Base-by-base conservation (phyloP, 176 grass and related monocot species). In the Oryza meyeriana region DNA sequence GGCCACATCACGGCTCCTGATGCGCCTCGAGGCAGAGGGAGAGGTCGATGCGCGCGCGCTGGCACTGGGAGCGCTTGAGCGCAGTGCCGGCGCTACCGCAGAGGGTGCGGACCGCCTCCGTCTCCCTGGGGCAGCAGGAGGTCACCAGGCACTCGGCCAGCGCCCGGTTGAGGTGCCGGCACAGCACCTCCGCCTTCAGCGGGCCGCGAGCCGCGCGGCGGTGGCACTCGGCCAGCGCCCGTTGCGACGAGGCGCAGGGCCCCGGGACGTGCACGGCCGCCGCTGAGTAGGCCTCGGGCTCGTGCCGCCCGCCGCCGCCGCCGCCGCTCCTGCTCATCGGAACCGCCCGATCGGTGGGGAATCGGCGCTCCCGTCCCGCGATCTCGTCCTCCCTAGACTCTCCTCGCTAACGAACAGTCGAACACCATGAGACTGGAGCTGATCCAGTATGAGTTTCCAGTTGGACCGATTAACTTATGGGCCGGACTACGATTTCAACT, bases 31-130 rank as follows among this genome's bases (percentile, higher is more conserved):
- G 92, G 82, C 92, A 98, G 78, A 81, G 76, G 17, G 88, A 89
- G 39, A 98, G 81, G 28, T 84, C 75, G 67, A 98, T 57, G 67
- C 87, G 90, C 52, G 95, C 95, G 17, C 82, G 78, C 38, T 82
- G 81, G 83, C 95, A 98, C 79, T 98, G 92, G 52, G 83, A 50
- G 29, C 90, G 89, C 90, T 98, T 98, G 76, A 93, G 88, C 71
- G 76, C 71, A 22, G 93, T 98, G 34, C 90, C 90, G 13, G 87
- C 69, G 38, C 92, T 98, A 40, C 69, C 64, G 64, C 90, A 93
- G 81, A 95, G 88, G 39, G 79, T 86, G 30, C 88, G 90, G 31
- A 93, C 90, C 36, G 84, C 87, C 57, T 98, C 90, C 44, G 34
- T 92, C 86, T 94, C 88, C 2, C 78, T 69, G 36, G 86, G 92